Base-by-base conservation (phyloP, 2,329 filamentous ascomycete species). In the Aspergillus glaucus region DNA sequence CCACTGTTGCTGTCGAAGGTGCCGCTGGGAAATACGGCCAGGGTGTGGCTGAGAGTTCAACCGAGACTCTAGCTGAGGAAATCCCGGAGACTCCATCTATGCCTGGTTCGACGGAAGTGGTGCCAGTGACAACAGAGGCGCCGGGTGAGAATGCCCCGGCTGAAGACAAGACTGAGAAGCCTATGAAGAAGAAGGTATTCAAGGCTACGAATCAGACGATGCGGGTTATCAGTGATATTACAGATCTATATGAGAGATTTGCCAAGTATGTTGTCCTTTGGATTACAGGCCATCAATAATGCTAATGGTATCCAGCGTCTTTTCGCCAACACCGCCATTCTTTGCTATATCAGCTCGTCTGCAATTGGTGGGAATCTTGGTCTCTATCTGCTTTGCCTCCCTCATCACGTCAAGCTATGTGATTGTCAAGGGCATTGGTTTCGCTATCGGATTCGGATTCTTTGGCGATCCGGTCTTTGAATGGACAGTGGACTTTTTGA, bases 21-120 rank as follows among this genome's bases (percentile, higher is more conserved):
- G 87, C 87, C 2, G 82, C 84, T 0, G 88, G 87, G 0, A 89
- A 89, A 62, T 82, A 90, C 54, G 86, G 86, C 0, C 81, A 87
- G 61, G 75, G 75, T 4, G 80, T 86, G 26, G 77, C 79, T 2
- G 65, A 73, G 12, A 71, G 73, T 1, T 60, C 65, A 68, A 49
- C 72, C 48, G 53, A 77, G 5, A 43, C 12, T 14, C 14, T 32
- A 22, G 15, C 36, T 12, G 36, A 39, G n/a, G 36, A 19, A 15
- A 19, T 9, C 12, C 22, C 40, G 9, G 40, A 26, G 12, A n/a
- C 14, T 22, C 24, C 41, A 8, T 24, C 40, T 10, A 22, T 19
- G 14, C 22, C 40, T 22, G 40, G 19, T 12, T 22, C 40, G 9
- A 42, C 21, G 22, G 41, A 43, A 15, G 24, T 28, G 14, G 26